These are phyloP conservation scores for Cenococcum geophilum DNA, from an alignment of 495 filamentous ascomycete species.

Conservation along the genomic window DNA sequence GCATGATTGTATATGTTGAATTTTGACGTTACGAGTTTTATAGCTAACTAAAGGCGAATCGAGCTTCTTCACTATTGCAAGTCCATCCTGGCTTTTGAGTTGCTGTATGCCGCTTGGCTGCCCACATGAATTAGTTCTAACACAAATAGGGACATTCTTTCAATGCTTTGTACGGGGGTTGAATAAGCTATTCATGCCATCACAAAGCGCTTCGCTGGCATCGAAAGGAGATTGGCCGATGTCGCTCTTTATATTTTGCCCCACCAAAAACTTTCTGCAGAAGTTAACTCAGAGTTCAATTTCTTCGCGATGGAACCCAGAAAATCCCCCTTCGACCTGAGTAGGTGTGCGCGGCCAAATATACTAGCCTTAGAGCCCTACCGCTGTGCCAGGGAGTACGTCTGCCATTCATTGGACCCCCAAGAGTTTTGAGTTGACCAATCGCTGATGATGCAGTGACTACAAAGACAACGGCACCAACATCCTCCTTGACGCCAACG, in stretches of 20 bases:
- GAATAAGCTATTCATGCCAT: too few relatives aligned
- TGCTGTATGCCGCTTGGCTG: too few relatives aligned
- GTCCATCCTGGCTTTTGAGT: too few relatives aligned
- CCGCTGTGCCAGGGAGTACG: conserved; percentile 41
- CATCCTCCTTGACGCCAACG: conserved; percentile 93
- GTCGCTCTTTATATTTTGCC: neutral
- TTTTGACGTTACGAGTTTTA: too few relatives aligned
- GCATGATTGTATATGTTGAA: too few relatives aligned
- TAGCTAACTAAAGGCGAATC: too few relatives aligned
- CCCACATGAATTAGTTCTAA: too few relatives aligned
- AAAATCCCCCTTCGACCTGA: conserved; percentile 25
- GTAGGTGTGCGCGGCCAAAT: conserved; percentile 39
- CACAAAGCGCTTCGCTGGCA: too few relatives aligned
- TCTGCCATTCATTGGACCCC: neutral
- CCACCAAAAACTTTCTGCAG: conserved; percentile 2
- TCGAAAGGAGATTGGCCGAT: neutral
- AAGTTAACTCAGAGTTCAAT: conserved; percentile 2
- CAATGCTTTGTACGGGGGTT: too few relatives aligned
- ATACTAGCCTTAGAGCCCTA: conserved; percentile 42
- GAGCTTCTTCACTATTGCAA: too few relatives aligned
- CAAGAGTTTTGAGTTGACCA: conserved; percentile 1
- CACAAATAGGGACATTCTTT: too few relatives aligned
- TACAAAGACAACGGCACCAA: conserved; percentile 99
- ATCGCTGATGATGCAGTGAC: conserved; percentile 59
- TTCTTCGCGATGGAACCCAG: conserved; percentile 11